A percentile compares a stretch with the other conserved stretches of the same genome.
These are phyloP conservation scores for Neurospora discreta DNA, from an alignment of 495 filamentous ascomycete species.

Conservation along the genomic window DNA sequence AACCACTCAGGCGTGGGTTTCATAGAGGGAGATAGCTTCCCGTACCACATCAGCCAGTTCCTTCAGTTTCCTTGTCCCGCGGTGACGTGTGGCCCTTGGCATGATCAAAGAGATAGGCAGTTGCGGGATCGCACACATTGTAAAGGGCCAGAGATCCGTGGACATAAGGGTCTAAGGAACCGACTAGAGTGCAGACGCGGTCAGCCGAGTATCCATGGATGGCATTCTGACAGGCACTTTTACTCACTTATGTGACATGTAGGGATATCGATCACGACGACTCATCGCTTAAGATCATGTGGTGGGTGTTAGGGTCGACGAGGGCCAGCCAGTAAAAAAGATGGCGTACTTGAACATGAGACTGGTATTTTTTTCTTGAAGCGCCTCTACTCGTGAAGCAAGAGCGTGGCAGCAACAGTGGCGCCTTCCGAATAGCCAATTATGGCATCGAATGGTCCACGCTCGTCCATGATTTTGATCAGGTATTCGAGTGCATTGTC, in stretches of 20 bases:
- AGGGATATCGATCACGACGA: slow-evolving; percentile 39
- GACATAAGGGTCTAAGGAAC: slow-evolving; percentile 46
- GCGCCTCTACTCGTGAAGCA: slow-evolving; percentile 41
- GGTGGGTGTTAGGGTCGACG: slow-evolving; percentile 33
- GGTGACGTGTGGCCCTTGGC: slow-evolving; percentile 47
- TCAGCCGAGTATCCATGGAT: neutral
- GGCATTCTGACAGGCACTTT: neutral
- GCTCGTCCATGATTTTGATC: slow-evolving; percentile 36
- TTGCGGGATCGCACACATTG: slow-evolving; percentile 47
- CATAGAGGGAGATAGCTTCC: slow-evolving; percentile 23
- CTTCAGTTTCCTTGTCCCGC: slow-evolving; percentile 35
- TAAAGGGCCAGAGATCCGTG: slow-evolving; percentile 46
- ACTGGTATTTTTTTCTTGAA: slow-evolving; percentile 32
- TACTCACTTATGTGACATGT: slow-evolving; percentile 46
- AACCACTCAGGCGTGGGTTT: slow-evolving; percentile 4
- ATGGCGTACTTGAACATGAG: slow-evolving; percentile 45
- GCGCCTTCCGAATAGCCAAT: slow-evolving; percentile 56
- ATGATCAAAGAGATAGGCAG: slow-evolving; percentile 47
- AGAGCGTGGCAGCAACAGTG: slow-evolving; percentile 42
- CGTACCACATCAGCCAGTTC: slow-evolving; percentile 38
- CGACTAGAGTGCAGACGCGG: slow-evolving; percentile 23
- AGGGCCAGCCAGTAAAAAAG: slow-evolving; percentile 50
- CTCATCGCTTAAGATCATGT: slow-evolving; percentile 41
- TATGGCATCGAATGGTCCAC: slow-evolving; percentile 41
- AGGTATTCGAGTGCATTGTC: slow-evolving; percentile 33